These are phyloP conservation scores for Gentiana straminea DNA, from an alignment of 257 asterid genomes.

Conservation along the genomic window DNA sequence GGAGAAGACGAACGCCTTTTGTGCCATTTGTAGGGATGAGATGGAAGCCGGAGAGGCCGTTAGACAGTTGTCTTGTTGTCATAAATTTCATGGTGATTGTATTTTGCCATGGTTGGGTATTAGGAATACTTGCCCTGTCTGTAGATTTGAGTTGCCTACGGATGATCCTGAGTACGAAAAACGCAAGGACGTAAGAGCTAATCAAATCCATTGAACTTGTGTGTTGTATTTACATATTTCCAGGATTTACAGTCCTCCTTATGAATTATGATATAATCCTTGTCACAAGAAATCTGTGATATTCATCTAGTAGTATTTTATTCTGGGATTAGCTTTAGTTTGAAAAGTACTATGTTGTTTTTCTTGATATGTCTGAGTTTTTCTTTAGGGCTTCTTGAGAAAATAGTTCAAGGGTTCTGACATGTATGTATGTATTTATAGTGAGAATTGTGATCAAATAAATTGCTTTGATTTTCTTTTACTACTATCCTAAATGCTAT, in stretches of 20 bases:
- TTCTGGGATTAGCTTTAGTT: neutral
- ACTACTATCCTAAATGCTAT: too few species aligned
- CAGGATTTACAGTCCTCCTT: neutral
- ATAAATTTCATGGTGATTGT: conserved; percentile 47
- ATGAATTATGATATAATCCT: neutral
- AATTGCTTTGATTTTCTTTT: too few species aligned
- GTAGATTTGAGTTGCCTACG: conserved; percentile 56
- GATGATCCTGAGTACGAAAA: conserved; percentile 51
- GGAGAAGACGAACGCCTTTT: conserved; percentile 13
- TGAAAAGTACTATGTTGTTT: neutral
- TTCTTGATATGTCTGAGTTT: too few species aligned
- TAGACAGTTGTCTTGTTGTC: conserved; percentile 45
- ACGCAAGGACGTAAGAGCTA: conserved; percentile 19
- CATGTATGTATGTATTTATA: too few species aligned
- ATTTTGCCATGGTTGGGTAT: conserved; percentile 51
- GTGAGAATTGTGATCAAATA: too few species aligned
- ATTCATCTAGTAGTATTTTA: neutral
- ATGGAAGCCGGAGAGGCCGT: conserved; percentile 34
- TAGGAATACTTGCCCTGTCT: conserved; percentile 61
- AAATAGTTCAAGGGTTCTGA: too few species aligned
- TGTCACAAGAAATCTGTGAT: neutral
- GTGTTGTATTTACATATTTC: neutral
- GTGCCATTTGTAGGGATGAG: conserved; percentile 56
- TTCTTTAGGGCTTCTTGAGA: too few species aligned
- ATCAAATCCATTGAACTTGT: conserved; percentile 18